Evolutionary conservation across 2,329 filamentous ascomycete species (phyloP).

Genomic region (Aspergillus caelatus): DNA sequence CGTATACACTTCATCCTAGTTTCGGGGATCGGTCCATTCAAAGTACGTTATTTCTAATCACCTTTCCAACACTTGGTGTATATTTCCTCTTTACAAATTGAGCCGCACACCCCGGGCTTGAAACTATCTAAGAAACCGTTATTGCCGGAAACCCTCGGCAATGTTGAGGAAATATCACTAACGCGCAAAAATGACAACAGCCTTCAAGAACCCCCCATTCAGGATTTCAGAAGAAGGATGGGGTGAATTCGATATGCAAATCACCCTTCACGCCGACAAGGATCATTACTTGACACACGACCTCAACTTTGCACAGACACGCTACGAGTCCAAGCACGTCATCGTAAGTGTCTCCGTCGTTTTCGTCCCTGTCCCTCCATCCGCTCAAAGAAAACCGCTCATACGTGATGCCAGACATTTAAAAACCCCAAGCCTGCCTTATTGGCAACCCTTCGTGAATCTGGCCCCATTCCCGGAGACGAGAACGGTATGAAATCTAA

Average conservation of each 20-base stretch:
- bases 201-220: constrained; percentile 83
- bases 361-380: neutral
- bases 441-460: constrained; percentile 76
- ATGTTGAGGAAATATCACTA: neutral
- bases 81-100: neutral
- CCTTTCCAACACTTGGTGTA: neutral
- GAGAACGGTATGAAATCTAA: constrained; percentile 67
- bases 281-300: constrained; percentile 83
- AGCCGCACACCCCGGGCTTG: no score
- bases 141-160: neutral
- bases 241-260: constrained; percentile 97
- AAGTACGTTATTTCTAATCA: constrained; percentile 59
- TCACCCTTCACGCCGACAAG: constrained; percentile 84
- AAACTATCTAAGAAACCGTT: neutral
- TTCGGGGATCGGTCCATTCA: constrained; percentile 82
- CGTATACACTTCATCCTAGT: constrained; percentile 90
- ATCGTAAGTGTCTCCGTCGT: constrained; percentile 55
- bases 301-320: constrained; percentile 80
- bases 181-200: constrained; percentile 46
- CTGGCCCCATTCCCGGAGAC: constrained; percentile 80
- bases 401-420: constrained; percentile 61
- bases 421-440: constrained; percentile 91
- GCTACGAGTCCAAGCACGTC: constrained; percentile 80
- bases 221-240: constrained; percentile 91
- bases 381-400: neutral